A percentile compares a stretch with the other conserved stretches of the same genome.
Conservation (phyloP, 2,329 filamentous ascomycete species). For the Phoma sp. region DNA sequence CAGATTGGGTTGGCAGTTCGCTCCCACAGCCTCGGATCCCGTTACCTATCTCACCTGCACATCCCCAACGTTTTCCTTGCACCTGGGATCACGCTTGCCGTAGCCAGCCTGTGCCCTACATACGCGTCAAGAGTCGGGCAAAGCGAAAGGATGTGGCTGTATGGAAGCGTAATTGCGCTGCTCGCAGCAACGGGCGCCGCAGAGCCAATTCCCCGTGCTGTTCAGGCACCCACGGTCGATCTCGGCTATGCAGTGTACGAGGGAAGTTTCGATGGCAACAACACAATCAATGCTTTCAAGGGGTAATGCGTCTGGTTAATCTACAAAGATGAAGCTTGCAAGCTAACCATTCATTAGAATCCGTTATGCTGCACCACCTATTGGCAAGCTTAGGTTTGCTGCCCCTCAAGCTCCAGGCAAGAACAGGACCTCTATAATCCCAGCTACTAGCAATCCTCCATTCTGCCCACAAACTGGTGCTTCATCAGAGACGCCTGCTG, state of each 20-base stretch:
- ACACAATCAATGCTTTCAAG: constrained; percentile 42
- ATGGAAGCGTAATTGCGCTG: constrained; percentile 23
- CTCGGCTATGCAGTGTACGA: constrained; percentile 43
- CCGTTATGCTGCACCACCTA: constrained; percentile 61
- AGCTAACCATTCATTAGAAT: constrained; percentile 39
- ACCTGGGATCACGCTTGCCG: constrained; percentile 11
- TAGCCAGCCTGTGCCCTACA: background rate
- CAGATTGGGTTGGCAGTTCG: constrained; percentile 25
- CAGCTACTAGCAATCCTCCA: constrained; percentile 52
- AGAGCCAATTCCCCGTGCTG: constrained; percentile 31
- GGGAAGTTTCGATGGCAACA: constrained; percentile 31
- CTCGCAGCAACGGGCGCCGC: constrained; percentile 22
- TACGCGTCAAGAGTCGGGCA: constrained; percentile 11
- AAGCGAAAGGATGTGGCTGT: constrained; percentile 22
- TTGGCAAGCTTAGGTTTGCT: constrained; percentile 59
- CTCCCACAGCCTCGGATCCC: constrained; percentile 25
- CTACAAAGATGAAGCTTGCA: background rate
- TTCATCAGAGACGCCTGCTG: constrained; percentile 32
- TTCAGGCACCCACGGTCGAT: constrained; percentile 36
- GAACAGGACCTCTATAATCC: constrained; percentile 50
- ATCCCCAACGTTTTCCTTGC: constrained; percentile 12
- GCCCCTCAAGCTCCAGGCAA: constrained; percentile 55
- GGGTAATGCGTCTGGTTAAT: constrained; percentile 25
- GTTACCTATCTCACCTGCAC: constrained; percentile 13
- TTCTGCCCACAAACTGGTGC: constrained; percentile 43